phyloP scores from a whole-genome alignment of 345 rosid genomes.

The Syzygium aromaticum region DNA sequence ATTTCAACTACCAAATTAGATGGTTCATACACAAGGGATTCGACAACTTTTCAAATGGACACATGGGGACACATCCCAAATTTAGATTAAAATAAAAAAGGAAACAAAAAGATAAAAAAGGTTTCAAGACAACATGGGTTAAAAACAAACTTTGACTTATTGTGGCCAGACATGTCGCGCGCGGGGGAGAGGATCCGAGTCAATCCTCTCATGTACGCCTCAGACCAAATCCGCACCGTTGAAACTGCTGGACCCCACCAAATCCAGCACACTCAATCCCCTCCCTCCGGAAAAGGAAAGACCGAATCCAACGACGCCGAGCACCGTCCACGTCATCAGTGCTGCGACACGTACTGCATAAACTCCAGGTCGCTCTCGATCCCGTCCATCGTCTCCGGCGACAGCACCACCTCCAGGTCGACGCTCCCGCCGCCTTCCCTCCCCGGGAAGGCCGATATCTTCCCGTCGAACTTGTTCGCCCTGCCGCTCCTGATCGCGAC shows the following conservation, averaged over 20 bases:
- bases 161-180: background rate
- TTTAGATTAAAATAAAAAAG: background rate
- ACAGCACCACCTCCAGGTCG: slow-evolving; percentile 74
- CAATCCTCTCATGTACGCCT: background rate
- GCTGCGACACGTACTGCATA: slow-evolving; percentile 43
- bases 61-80: background rate
- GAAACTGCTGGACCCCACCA: background rate
- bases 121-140: background rate
- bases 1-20: background rate
- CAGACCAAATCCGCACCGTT: background rate
- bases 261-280: background rate
- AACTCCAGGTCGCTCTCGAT: slow-evolving; percentile 70
- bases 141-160: background rate
- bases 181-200: background rate
- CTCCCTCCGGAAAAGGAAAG: background rate
- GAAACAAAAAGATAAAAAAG: background rate
- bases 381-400: slow-evolving; percentile 79
- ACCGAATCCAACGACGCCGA: background rate
- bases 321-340: background rate
- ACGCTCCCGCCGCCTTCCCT: slow-evolving; percentile 66
- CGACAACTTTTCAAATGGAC: background rate
- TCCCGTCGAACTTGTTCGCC: slow-evolving; percentile 91
- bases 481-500: slow-evolving; percentile 79
- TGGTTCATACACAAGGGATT: background rate
- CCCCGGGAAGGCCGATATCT: slow-evolving; percentile 96